Percentiles rank a stretch among this genome's conserved stretches.
Evolutionary conservation across 768 basidiomycete genomes (phyloP).

Genomic region (Rhizopogon rudus): DNA sequence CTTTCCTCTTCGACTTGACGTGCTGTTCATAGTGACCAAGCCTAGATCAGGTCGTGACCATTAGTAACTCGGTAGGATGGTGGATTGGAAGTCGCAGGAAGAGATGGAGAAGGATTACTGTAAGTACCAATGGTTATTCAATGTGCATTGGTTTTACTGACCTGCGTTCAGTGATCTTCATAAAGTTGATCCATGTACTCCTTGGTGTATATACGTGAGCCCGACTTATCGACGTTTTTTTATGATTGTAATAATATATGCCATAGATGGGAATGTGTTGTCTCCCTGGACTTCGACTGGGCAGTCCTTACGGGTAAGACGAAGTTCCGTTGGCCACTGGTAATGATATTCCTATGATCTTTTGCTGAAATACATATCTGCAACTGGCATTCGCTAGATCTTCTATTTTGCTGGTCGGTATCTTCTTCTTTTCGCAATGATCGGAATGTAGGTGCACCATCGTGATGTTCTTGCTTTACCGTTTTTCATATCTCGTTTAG

Average conservation of each 20-base stretch:
- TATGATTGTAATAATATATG: background rate
- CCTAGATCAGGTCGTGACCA: too few relatives aligned
- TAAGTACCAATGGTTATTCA: too few relatives aligned
- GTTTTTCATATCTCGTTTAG: conserved; percentile 9
- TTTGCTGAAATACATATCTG: background rate
- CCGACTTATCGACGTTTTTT: background rate
- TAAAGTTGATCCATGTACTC: conserved; percentile 37
- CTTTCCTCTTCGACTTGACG: too few relatives aligned
- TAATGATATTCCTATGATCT: conserved; percentile 18
- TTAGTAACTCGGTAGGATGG: too few relatives aligned
- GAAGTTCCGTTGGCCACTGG: conserved; percentile 44
- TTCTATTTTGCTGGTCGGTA: conserved; percentile 46
- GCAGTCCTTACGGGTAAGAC: conserved; percentile 34
- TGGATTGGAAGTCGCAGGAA: too few relatives aligned
- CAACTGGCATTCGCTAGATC: conserved; percentile 21
- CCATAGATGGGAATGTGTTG: conserved; percentile 39
- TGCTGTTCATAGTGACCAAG: too few relatives aligned
- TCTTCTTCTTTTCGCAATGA: conserved; percentile 36
- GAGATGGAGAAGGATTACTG: too few relatives aligned
- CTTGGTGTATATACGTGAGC: conserved; percentile 41
- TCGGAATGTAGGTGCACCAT: conserved; percentile 37
- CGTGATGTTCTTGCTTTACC: background rate
- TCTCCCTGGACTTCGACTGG: conserved; percentile 40
- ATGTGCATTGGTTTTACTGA: too few relatives aligned
- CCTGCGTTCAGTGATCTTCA: conserved; percentile 19